Evolutionary conservation across 805 yeast species (phyloP).

Genomic region (Monosporozyma solicola): DNA sequence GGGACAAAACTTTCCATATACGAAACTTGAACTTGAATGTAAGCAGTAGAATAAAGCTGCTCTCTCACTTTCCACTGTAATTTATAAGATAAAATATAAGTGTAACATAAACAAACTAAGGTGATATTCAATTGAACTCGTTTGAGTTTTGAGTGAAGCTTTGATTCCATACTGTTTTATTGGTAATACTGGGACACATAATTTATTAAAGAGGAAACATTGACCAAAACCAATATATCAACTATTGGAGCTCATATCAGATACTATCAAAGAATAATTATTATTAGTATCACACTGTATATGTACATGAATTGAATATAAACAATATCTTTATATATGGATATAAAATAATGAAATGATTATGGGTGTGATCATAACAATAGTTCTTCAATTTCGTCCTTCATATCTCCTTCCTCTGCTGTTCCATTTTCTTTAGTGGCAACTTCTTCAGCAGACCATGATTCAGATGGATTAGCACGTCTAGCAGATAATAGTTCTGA

Average conservation of each 20-base stretch:
- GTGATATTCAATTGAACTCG: too few species aligned
- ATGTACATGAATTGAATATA: neutral
- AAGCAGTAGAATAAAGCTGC: too few species aligned
- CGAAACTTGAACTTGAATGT: too few species aligned
- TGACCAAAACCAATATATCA: too few species aligned
- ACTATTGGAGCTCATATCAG: neutral
- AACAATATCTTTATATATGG: neutral
- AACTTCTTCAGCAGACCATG: conserved; percentile 14
- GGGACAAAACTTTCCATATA: too few species aligned
- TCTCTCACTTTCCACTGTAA: too few species aligned
- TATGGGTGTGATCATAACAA: neutral
- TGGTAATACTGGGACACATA: too few species aligned
- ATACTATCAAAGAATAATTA: neutral
- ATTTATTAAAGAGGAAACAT: too few species aligned
- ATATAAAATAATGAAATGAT: neutral
- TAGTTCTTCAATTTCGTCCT: neutral
- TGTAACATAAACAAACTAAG: too few species aligned
- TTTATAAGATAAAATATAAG: too few species aligned
- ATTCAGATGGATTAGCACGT: conserved; percentile 25
- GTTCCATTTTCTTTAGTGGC: neutral
- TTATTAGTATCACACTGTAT: neutral
- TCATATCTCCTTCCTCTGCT: conserved; percentile 4
- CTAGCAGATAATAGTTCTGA: conserved; percentile 50
- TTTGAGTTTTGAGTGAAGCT: too few species aligned
- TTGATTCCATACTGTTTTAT: too few species aligned